Base-by-base conservation (phyloP, 306 rosid genomes). In the Dryas octopetala region DNA sequence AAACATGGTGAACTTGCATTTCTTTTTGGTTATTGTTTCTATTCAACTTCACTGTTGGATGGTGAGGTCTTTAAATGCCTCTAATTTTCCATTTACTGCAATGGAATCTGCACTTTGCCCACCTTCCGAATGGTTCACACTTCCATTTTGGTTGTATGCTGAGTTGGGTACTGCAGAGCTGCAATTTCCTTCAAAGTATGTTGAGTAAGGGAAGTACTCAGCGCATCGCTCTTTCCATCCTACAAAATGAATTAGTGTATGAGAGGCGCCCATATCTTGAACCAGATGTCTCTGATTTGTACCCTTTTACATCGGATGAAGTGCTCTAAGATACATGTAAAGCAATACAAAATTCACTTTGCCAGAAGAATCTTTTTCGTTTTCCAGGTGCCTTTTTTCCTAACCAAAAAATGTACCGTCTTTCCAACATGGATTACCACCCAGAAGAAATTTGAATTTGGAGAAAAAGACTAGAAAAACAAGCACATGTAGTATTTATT, bases 141-240 rank as follows among this genome's bases (percentile, higher is more conserved):
- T 85, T 28, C 90, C 93, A 74, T 87, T 92, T 76, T 84, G 87
- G 71, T 82, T 80, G 80, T 85, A 83, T 62, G 71, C 83, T 2
- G 92, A 83, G 70, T 84, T 89, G 23, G 90, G 86, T 83, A 79
- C 80, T 64, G 90, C 97, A 80, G 99, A 90, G 89, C 97, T 89
- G 65, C 32, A 66, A 5, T 79, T 78, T 5, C 98, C 97, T 77
- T 80, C 91, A 14, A 95, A 92, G 82, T 85, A 90, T 2, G 90
- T 86, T 50, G 98, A 90, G 85, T 84, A 92, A 46, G 93, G 93
- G 74, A 90, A 95, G 82, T 68, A 90, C 83, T 86, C 92, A 0
- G 89, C 83, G 79, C 99, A 95, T 8, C 86, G 89, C 61, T 73
- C 82, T 81, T 92, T 92, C 99, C 98, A 95, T 83, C 97, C 99